phyloP scores from a whole-genome alignment of 768 basidiomycete species.

The Cystobasidium ongulense region DNA sequence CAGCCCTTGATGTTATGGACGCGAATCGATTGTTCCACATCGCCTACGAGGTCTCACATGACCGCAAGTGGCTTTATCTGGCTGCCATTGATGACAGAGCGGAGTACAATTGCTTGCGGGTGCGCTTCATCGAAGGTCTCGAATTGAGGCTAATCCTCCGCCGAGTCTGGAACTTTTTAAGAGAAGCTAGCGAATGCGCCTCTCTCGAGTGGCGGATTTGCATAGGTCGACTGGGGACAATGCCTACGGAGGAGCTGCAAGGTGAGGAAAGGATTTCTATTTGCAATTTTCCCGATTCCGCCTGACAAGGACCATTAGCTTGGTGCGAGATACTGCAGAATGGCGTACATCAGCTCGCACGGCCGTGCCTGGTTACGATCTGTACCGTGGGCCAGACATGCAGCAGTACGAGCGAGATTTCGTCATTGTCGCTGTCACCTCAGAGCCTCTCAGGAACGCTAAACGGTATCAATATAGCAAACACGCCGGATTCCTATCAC shows the following conservation, averaged over 20 bases:
- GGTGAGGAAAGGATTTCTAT: conserved; percentile 48
- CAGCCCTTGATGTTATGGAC: conserved; percentile 53
- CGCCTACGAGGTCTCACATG: conserved; percentile 60
- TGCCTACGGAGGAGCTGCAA: conserved; percentile 57
- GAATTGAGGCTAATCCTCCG: conserved; percentile 52
- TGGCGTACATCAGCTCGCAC: neutral
- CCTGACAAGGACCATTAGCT: neutral
- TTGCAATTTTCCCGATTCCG: neutral
- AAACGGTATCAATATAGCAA: neutral
- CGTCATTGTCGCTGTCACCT: too few relatives aligned
- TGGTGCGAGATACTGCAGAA: conserved; percentile 15
- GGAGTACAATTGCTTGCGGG: conserved; percentile 61
- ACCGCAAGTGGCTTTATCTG: conserved; percentile 69
- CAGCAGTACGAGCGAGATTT: neutral
- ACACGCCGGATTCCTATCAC: neutral
- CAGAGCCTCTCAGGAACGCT: neutral
- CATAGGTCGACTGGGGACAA: conserved; percentile 59
- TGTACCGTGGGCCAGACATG: neutral
- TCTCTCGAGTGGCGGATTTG: conserved; percentile 74
- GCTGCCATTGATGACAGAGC: conserved; percentile 69
- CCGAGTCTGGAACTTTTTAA: conserved; percentile 64
- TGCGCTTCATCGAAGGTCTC: conserved; percentile 55
- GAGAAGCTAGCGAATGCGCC: conserved; percentile 57
- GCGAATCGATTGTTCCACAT: conserved; percentile 64
- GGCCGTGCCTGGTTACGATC: conserved; percentile 15